Evolutionary conservation across 768 basidiomycete genomes (phyloP), one percentile per base, ranked within the genome.

Genomic region (Boletales sp.): DNA sequence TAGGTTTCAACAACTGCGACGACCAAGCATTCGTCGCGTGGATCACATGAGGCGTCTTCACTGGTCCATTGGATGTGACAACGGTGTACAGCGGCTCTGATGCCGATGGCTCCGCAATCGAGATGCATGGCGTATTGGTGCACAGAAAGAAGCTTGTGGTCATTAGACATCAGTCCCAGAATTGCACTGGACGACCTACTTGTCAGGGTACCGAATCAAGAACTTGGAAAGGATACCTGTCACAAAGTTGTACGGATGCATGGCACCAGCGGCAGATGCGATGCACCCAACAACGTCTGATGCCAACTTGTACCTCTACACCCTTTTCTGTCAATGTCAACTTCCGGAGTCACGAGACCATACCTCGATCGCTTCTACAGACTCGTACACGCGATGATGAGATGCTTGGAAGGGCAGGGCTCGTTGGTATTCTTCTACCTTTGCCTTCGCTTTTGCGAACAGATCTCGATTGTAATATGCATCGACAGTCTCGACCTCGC

Each of bases 11-110:
- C 39, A 94, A 77, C 54, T 88, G 83, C 1, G 87, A 81, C 3
- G 74, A 72, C 82, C 90, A 93, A 17, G 79, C 90, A 63, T 95
- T 95, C 3, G 90, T 92, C 3, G 89, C 87, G 62, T 92, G 90
- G 11, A 94, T 72, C 38, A 94, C 74, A 63, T 89, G 86, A 3
- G 66, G 68, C 0, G 87, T 71, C 14, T 57, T 66, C 21, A 90
- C 73, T 5, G 56, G 60, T 0, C 91, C 90, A 43, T 76, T 73
- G 0, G 83, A 72, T 1, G 90, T 92, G 17, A 61, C 52, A n/a
- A 90, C 70, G 9, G 68, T 71, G 67, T 87, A 88, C 15, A 65
- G 55, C 2, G 62, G 57, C 5, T 52, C 52, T 8, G 57, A 45
- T n/a, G 50, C 10, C 8, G 57, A 51, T n/a, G 69, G 65, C 38